Evolutionary conservation across 2,329 filamentous ascomycete genomes (phyloP).

Genomic region (Colletotrichum liriopes): DNA sequence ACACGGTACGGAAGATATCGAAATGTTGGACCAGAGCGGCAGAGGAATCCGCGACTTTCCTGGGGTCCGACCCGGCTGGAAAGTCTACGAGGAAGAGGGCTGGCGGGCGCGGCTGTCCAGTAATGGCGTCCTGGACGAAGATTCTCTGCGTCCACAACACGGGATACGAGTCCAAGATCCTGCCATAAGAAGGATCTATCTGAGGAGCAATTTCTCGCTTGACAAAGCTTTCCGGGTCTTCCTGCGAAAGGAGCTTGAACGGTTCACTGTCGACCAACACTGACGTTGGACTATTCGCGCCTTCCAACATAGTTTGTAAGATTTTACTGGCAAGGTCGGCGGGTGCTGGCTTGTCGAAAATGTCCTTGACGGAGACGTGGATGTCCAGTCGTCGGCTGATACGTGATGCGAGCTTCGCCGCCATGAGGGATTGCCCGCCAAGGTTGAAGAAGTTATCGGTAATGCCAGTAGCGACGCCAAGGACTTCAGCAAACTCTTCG

Average conservation of each 20-base stretch:
- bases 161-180: conserved; percentile 31
- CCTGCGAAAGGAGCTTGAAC: conserved; percentile 30
- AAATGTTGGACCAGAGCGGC: conserved; percentile 34
- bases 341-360: conserved; percentile 36
- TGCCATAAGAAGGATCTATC: neutral
- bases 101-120: conserved; percentile 15
- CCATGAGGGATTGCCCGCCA: conserved; percentile 42
- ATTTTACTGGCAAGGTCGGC: conserved; percentile 29
- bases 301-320: neutral
- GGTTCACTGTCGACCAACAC: conserved; percentile 19
- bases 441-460: conserved; percentile 44
- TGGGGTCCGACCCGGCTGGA: conserved; percentile 9
- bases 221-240: conserved; percentile 34
- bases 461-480: conserved; percentile 34
- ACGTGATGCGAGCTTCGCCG: conserved; percentile 24
- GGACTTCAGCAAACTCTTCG: conserved; percentile 32
- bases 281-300: neutral
- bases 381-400: conserved; percentile 25
- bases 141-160: conserved; percentile 26
- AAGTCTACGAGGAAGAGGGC: conserved; percentile 35
- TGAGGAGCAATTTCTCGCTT: conserved; percentile 12
- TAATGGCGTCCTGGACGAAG: conserved; percentile 19
- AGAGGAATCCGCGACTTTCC: neutral
- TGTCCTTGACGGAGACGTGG: conserved; percentile 36
- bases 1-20: conserved; percentile 42